phyloP scores from a whole-genome alignment of 306 rosid species.

The Rubus parviflorus region DNA sequence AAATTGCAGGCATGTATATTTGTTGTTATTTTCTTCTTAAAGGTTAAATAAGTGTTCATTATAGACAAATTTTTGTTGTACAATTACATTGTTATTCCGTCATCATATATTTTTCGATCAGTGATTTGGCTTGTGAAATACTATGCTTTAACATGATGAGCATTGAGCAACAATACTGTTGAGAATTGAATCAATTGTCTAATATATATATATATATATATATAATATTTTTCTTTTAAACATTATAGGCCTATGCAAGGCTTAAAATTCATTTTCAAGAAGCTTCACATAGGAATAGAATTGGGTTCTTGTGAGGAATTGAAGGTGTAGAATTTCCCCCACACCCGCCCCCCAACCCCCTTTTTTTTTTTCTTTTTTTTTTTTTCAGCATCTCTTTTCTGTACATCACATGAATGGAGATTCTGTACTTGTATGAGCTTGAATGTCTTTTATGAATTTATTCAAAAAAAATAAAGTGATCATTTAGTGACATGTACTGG shows the following conservation, averaged over 20 bases:
- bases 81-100: background rate
- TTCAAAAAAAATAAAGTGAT: background rate
- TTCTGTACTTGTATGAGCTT: background rate
- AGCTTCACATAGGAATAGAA: background rate
- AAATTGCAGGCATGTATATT: constrained; percentile 71
- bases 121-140: background rate
- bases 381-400: background rate
- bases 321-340: background rate
- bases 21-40: constrained; percentile 3
- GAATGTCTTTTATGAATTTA: background rate
- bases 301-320: background rate
- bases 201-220: background rate
- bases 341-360: too few species aligned
- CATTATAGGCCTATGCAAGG: background rate
- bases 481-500: background rate
- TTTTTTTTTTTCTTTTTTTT: background rate
- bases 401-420: background rate
- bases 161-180: background rate
- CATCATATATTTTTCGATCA: too few species aligned
- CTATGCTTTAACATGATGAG: background rate
- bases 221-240: too few species aligned
- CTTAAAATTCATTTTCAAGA: background rate
- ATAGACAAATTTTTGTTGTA: background rate
- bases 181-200: background rate
- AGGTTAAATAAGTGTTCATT: background rate